Base-by-base conservation (phyloP, 176 grass and related monocot species). In the Miscanthus lutarioriparius region DNA sequence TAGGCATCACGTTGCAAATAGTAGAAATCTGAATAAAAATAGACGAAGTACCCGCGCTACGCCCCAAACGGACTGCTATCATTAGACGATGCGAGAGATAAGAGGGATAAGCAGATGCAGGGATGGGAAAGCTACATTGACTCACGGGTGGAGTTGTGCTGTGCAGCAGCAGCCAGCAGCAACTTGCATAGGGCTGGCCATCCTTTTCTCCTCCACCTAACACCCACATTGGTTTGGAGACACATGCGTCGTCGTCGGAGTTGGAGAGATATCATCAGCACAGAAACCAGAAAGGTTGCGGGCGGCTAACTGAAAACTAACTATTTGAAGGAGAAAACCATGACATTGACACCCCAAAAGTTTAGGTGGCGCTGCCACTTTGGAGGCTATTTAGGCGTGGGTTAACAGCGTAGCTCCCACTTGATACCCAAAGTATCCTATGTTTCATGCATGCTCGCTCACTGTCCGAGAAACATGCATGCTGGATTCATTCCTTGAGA, bases 91-190 rank as follows among this genome's bases (percentile, higher is more conserved):
- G n/a, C n/a, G n/a, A 62, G 15, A 25, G 15, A 8, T 3, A 8
- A 4, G 9, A 1, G 2, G 0, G 16, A 77, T 30, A 33, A 61
- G 23, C 73, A 76, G 40, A 51, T 51, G 51, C 22, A 49, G 62
- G 44, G 40, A 78, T 66, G 9, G 45, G 75, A 84, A 84, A 80
- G 44, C 36, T 61, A 75, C 76, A 11, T 80, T 8, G 53, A 49
- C 73, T 88, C 86, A 88, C 80, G 74, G 74, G 73, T 30, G 64
- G 64, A 47, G 51, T 33, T 56, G 74, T 36, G 51, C 65, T 54
- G 73, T 48, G 72, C 64, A 23, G 35, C 80, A n/a, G 49, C 72
- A 23, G 28, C 28, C 28, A 30, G 25, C 28, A 35, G 30, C 64
- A 77, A 8, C 23, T 37, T 67, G 32, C 13, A 51, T 4, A 12